phyloP scores from a whole-genome alignment of 1,284 basidiomycete genomes.

The Takashimella koratensis region DNA sequence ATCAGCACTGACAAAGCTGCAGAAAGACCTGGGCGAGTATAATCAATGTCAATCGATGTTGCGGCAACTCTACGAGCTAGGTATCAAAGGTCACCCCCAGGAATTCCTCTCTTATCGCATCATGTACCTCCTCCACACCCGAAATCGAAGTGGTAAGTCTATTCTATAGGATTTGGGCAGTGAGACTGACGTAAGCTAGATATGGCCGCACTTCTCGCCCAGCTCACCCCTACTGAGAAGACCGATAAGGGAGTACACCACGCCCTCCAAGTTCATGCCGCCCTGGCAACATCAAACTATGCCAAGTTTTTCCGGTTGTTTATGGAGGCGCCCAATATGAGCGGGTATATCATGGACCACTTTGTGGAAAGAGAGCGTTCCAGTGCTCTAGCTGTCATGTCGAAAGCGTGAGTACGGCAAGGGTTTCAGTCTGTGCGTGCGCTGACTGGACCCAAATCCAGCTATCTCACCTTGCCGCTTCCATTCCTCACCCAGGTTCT shows the following conservation, averaged over 20 bases:
- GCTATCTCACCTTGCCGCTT: constrained; percentile 75
- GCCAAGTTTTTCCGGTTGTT: constrained; percentile 86
- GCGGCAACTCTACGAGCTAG: constrained; percentile 85
- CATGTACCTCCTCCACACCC: constrained; percentile 89
- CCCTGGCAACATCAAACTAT: constrained; percentile 89
- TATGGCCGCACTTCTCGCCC: constrained; percentile 90
- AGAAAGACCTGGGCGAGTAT: constrained; percentile 98
- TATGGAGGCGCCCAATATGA: constrained; percentile 87
- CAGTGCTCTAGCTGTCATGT: constrained; percentile 80
- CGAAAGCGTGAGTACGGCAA: constrained; percentile 76
- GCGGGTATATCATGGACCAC: constrained; percentile 98
- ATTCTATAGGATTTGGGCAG: constrained; percentile 1
- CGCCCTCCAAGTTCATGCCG: constrained; percentile 82
- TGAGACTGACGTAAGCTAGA: constrained; percentile 55
- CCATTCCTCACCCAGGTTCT: constrained; percentile 74
- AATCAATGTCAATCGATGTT: constrained; percentile 95
- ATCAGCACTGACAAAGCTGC: constrained; percentile 16
- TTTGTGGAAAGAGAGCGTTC: constrained; percentile 90
- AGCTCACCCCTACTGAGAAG: constrained; percentile 88
- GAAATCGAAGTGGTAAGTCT: constrained; percentile 80
- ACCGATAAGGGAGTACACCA: constrained; percentile 73
- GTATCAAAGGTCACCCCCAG: constrained; percentile 81
- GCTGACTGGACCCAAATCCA: too few relatives aligned
- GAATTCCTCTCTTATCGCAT: constrained; percentile 98
- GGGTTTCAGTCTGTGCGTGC: too few relatives aligned